Base-by-base conservation (phyloP, 176 grass and related monocot species). In the Typha latifolia region DNA sequence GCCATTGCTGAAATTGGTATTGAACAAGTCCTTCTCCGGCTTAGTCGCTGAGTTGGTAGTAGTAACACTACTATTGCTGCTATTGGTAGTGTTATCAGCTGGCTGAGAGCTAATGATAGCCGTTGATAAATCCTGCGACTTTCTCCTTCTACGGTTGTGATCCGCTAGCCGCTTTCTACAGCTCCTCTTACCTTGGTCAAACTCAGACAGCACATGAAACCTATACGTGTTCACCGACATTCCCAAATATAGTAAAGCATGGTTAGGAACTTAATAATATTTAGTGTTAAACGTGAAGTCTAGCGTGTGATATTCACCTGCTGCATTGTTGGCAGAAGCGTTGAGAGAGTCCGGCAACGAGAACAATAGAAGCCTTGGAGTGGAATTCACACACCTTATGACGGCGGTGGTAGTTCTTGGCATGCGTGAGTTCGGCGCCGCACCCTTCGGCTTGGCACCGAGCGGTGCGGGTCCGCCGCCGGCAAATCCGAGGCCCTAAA, bases 61-160 rank as follows among this genome's bases (percentile, higher is more conserved):
- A 15, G 18, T 48, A 27, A 68, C 21, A 24, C 50, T 68, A 20
- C 21, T 61, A 61, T 61, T 61, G 21, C 21, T 27, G 37, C 37
- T 43, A 10, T 43, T 43, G 37, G 61, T 19, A 21, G 37, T 67
- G 6, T 31, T 48, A 23, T 48, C 24, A 62, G 72, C 24, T 52
- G 72, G 82, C 77, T 78, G 73, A 82, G 76, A 21, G 81, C 80
- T 84, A 56, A 81, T 67, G 62, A 96, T 76, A 51, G 87, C 73
- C 15, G 37, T 43, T 10, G 37, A 43, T 43, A 43, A 43, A 43
- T 91, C 91, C 66, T 50, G 77, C 68, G 76, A 66, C 69, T 80
- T 91, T 82, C 79, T 91, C 84, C 85, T 91, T 71, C 91, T 89
- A 48, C 87, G 78, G 77, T 96, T 91, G 87, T 96, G 91, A 3